These are phyloP conservation scores for Trichosporon sp. DNA, from an alignment of 1,284 basidiomycete species.

Conservation along the genomic window DNA sequence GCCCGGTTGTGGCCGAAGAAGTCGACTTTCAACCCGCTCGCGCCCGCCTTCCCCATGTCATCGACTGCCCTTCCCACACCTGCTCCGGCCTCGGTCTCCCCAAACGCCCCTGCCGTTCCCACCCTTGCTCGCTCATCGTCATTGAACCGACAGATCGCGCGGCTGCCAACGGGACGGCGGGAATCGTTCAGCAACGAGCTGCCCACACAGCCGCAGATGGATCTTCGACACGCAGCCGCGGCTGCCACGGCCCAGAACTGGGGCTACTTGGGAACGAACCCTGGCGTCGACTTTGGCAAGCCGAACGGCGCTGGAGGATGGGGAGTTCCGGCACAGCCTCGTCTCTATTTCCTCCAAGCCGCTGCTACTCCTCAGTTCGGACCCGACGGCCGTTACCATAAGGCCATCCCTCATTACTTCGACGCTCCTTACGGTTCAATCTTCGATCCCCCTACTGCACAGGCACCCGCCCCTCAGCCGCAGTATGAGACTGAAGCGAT, in stretches of 20 bases:
- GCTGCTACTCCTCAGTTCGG: conserved; percentile 51
- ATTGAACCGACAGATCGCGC: conserved; percentile 46
- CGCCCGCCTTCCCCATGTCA: conserved; percentile 18
- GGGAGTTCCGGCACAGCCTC: conserved; percentile 34
- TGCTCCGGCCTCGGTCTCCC: conserved; percentile 18
- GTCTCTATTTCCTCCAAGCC: conserved; percentile 50
- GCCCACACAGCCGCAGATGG: conserved; percentile 23
- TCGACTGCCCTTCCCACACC: conserved; percentile 26
- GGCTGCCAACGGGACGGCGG: conserved; percentile 36
- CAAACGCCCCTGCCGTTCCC: conserved; percentile 1
- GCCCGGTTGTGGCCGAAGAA: conserved; percentile 29
- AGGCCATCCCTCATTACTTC: conserved; percentile 49
- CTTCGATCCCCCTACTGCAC: conserved; percentile 19
- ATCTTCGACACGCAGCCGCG: conserved; percentile 38
- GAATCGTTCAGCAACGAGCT: conserved; percentile 42
- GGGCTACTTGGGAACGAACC: conserved; percentile 16
- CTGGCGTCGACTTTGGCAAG: conserved; percentile 25
- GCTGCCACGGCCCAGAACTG: conserved; percentile 30
- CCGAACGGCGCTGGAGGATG: conserved; percentile 23
- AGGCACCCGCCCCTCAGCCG: conserved; percentile 1
- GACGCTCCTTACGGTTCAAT: conserved; percentile 26
- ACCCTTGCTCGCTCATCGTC: conserved; percentile 40
- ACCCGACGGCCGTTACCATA: conserved; percentile 48
- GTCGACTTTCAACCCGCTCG: conserved; percentile 28
- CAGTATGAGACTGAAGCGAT: conserved; percentile 24